phyloP scores from a whole-genome alignment of 2,329 filamentous ascomycete genomes.

The Macrophomina pseudophaseolina region DNA sequence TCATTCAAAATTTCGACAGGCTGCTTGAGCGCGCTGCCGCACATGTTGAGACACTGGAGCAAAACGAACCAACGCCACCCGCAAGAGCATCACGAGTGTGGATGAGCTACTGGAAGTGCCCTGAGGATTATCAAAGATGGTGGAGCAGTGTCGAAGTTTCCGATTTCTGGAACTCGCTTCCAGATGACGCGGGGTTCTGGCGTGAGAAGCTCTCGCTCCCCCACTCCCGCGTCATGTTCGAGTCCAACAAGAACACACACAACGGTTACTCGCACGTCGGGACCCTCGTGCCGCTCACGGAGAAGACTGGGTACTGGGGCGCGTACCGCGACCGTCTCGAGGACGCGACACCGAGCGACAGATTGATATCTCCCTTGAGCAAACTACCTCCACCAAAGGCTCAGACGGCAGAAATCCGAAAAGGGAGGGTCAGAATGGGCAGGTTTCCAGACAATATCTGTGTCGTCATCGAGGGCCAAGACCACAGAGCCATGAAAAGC shows the following conservation, averaged over 20 bases:
- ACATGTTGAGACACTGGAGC: not conserved
- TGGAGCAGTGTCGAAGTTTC: not conserved
- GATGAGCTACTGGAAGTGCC: conserved; percentile 7
- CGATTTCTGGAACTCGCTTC: not conserved
- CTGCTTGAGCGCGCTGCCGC: not conserved
- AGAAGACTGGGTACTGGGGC: conserved; percentile 13
- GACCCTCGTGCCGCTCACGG: not conserved
- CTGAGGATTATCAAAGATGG: not conserved
- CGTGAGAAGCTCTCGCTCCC: not conserved
- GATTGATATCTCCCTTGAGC: not conserved
- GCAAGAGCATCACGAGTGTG: not conserved
- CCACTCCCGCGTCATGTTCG: not conserved
- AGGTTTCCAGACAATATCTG: not conserved
- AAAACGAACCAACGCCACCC: not conserved
- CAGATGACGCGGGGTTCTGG: not conserved
- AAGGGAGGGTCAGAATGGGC: not conserved
- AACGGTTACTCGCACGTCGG: conserved; percentile 4
- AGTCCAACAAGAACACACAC: not conserved
- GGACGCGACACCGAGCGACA: not conserved
- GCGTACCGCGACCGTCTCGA: conserved; percentile 3
- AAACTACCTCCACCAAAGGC: not conserved
- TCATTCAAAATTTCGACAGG: not conserved
- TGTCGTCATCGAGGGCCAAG: conserved; percentile 11
- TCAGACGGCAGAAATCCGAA: not conserved
- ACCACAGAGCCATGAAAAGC: not conserved